Evolutionary conservation across 1,284 basidiomycete species (phyloP), one percentile per base, ranked within the genome.

Genomic region (Gomphus bonarii): DNA sequence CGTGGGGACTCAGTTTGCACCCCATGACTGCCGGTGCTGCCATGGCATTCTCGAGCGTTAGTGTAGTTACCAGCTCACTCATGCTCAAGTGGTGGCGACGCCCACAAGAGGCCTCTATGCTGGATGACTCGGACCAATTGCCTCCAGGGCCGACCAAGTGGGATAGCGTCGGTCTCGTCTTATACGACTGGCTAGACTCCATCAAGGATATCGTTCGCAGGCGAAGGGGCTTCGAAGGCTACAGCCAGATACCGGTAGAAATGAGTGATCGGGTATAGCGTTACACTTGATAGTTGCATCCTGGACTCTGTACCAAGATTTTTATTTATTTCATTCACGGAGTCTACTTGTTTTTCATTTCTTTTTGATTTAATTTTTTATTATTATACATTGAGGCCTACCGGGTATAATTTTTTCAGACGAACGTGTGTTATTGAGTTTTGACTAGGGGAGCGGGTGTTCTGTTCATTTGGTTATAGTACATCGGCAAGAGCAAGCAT

Each of bases 21-120:
- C 97, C 97, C 2, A 99, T 99, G 95, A 85, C 95, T 75, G 95
- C 97, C 0, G 95, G 92, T 10, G 90, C 86, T 0, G 95, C 95
- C 22, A 99, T 99, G 97, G 95, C 97, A 18, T 95, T 91, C 69
- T 95, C 91, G 51, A 93, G 89, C 63, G 95, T 99, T 47, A 95
- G 91, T 63, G 97, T 99, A 53, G 95, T 99, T 9, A 82, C 80
- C 18, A 94, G 90, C 62, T 94, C 90, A 58, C 73, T 99, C 66
- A 84, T 88, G 51, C 75, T 99, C 62, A 88, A 81, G 67, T 87
- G 88, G 84, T 95, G 91, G 91, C 77, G 73, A 59, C 75, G 91
- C 51, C 91, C 91, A 0, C 66, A 64, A 62, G 75, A 74, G 36
- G 88, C 87, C 61, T 61, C 92, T 47, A 79, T 90, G 78, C 81